Conservation (phyloP, 2,329 filamentous ascomycete species). For the Fusarium sp. region DNA sequence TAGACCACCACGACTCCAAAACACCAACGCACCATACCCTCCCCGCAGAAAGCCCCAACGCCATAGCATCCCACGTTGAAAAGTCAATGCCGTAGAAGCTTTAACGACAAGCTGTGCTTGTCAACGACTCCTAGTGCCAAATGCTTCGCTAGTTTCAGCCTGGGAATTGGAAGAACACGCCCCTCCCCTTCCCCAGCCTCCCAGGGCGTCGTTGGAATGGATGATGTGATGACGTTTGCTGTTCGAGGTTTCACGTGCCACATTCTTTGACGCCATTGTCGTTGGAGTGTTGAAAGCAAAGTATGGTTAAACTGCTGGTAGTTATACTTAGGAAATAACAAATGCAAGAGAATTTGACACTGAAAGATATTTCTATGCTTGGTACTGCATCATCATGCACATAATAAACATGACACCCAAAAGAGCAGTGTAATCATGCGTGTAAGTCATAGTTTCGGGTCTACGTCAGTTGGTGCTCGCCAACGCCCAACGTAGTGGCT, state of each 20-base stretch:
- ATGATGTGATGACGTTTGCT: slow-evolving; percentile 24
- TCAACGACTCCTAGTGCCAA: neutral
- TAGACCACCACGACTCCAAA: neutral
- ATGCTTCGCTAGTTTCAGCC: slow-evolving; percentile 14
- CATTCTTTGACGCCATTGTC: slow-evolving; percentile 3
- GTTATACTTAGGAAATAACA: neutral
- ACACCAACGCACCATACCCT: neutral
- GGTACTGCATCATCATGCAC: neutral
- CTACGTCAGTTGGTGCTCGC: slow-evolving; percentile 5
- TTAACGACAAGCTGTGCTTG: slow-evolving; percentile 2
- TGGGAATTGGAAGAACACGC: neutral
- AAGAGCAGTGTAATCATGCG: slow-evolving; percentile 7
- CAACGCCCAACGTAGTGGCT: neutral
- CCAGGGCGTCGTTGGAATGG: slow-evolving; percentile 5
- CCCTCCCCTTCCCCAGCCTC: slow-evolving; percentile 2
- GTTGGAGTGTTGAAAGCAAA: neutral
- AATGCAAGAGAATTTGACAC: neutral
- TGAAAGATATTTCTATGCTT: neutral
- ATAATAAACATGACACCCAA: neutral
- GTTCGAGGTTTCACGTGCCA: slow-evolving; percentile 9
- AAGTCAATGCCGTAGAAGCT: slow-evolving; percentile 22
- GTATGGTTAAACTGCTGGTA: neutral
- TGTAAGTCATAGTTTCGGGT: slow-evolving; percentile 10
- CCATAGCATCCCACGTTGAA: neutral
- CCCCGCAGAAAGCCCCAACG: neutral